Percentiles rank a stretch among this genome's conserved stretches.
Conservation (phyloP, 2,329 filamentous ascomycete species). For the Colletotrichum sp. region DNA sequence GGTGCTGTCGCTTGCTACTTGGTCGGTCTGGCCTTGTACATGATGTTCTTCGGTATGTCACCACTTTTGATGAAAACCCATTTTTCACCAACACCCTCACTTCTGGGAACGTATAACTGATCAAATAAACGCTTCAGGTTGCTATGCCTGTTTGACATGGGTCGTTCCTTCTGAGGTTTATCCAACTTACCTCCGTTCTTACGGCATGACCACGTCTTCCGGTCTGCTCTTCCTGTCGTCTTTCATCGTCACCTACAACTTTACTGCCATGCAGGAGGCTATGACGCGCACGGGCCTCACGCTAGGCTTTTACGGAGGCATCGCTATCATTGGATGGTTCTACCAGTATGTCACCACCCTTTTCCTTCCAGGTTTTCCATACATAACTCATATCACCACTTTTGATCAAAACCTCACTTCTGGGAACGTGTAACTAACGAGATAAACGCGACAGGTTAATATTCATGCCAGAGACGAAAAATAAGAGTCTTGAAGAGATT, state of each 20-base stretch:
- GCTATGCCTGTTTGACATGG: conserved; percentile 69
- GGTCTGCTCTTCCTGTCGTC: conserved; percentile 73
- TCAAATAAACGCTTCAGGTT: conserved; percentile 34
- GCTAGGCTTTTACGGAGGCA: conserved; percentile 77
- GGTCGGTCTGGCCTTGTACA: conserved; percentile 71
- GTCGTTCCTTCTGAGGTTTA: conserved; percentile 73
- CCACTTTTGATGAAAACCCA: neutral
- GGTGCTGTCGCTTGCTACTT: conserved; percentile 67
- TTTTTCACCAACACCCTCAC: neutral
- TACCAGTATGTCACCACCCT: conserved; percentile 53
- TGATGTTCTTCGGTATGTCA: conserved; percentile 60
- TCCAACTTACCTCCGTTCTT: conserved; percentile 73
- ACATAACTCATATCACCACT: too few species aligned
- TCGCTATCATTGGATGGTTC: conserved; percentile 72
- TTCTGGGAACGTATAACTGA: neutral
- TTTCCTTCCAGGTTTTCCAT: too few species aligned
- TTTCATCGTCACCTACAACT: conserved; percentile 80
- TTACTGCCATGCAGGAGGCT: conserved; percentile 71
- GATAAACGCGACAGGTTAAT: too few species aligned
- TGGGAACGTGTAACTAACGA: neutral
- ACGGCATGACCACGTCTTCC: conserved; percentile 76
- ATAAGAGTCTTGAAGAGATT: conserved; percentile 72
- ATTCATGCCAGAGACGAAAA: conserved; percentile 71
- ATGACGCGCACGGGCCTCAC: conserved; percentile 70
- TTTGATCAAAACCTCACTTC: neutral